Base-by-base conservation (phyloP, 805 yeast species). In the Lipomyces kockii region DNA sequence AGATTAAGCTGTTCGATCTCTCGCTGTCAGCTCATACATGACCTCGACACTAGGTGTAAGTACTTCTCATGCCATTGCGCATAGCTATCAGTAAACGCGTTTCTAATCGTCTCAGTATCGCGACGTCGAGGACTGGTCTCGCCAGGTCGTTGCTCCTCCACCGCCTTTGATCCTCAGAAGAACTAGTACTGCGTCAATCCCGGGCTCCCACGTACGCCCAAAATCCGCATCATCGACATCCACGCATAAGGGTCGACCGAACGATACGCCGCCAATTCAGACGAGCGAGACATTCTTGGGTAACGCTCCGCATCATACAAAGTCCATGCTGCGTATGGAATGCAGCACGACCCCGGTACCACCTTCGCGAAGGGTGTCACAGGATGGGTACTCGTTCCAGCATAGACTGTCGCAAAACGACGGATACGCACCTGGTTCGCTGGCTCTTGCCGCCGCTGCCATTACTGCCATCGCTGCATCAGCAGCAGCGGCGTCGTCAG, bases 61-160 rank as follows among this genome's bases (percentile, higher is more conserved):
- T 46, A 6, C 54, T 12, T 49, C 58, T 37, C 46, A 17, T 49
- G 39, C 27, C 0, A 17, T 22, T 25, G 22, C 57, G 20, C 35
- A 39, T 46, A 17, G 4, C 32, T 29, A 29, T 29, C 20, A 46
- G 22, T 34, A 22, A 7, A n/a, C 20, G 35, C 12, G 52, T 35
- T 20, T 56, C 54, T 11, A 49, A 61, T 20, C 5, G 12, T 57
- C 22, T 9, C 32, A 63, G 66, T 63, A 66, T 53, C 65, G 61
- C 61, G 70, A 67, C 61, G 67, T 67, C 63, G 70, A 67, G 58
- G 25, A 51, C 63, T 67, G 70, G 70, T 63, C 70, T 22, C 64
- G 70, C 37, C 65, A 67, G 54, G 70, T 67, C 53, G 60, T 63
- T 32, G 32, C 62, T 17, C 63, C 67, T 25, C 51, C 62, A 1